Conservation (phyloP, 805 yeast genomes). For the Kazachstania viticola region DNA sequence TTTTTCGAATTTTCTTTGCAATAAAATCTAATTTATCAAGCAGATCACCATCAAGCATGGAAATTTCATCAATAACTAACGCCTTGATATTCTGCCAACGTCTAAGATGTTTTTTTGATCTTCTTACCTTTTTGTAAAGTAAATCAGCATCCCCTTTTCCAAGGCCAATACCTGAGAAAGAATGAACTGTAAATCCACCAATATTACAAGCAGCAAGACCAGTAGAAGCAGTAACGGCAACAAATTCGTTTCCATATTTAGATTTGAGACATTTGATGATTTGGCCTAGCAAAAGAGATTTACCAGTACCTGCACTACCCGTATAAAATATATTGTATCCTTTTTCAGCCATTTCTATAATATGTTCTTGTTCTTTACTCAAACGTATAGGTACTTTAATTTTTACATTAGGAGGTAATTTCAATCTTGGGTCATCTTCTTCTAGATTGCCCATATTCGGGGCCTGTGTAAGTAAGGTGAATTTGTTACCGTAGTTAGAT, state of each 20-base stretch:
- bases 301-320: conserved; percentile 98
- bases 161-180: conserved; percentile 68
- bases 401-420: conserved; percentile 15
- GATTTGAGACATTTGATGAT: conserved; percentile 42
- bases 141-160: conserved; percentile 42
- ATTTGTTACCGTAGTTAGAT: conserved; percentile 15
- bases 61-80: conserved; percentile 63
- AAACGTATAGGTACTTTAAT: conserved; percentile 25
- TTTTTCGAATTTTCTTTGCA: conserved; percentile 40
- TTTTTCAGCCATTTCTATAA: conserved; percentile 50
- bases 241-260: conserved; percentile 37
- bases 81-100: conserved; percentile 51
- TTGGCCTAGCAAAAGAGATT: conserved; percentile 68
- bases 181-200: conserved; percentile 69
- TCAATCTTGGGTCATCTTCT: conserved; percentile 7
- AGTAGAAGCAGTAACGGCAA: conserved; percentile 76
- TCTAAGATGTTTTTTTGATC: conserved; percentile 36
- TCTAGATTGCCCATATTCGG: conserved; percentile 7
- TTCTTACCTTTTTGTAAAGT: conserved; percentile 41
- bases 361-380: conserved; percentile 52
- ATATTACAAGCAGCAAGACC: conserved; percentile 77
- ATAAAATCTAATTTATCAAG: conserved; percentile 53
- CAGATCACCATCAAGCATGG: conserved; percentile 66
- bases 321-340: conserved; percentile 79
- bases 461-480: conserved; percentile 25